Evolutionary conservation across 1,284 basidiomycete species (phyloP).

Genomic region (Austroboletus novae-zelandiae): DNA sequence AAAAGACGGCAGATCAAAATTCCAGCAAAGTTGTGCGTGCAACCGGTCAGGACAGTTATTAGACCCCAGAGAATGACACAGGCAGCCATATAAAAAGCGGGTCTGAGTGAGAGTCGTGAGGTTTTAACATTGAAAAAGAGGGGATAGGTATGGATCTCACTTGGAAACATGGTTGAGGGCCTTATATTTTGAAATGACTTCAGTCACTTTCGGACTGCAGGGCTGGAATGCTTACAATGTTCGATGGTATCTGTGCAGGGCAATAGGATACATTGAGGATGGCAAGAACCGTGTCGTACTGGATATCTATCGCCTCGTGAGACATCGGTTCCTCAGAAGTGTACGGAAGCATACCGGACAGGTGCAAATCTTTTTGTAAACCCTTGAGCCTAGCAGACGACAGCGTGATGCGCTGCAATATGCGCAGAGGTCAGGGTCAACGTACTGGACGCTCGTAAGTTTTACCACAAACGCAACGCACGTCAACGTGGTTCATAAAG

Average conservation of each 20-base stretch:
- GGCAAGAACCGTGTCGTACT: constrained; percentile 60
- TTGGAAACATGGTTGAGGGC: constrained; percentile 51
- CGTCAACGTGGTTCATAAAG: constrained; percentile 72
- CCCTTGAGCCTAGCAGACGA: constrained; percentile 60
- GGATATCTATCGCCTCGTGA: constrained; percentile 43
- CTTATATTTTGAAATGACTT: constrained; percentile 17
- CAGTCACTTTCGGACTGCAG: not conserved
- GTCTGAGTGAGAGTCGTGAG: constrained; percentile 35
- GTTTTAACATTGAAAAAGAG: not conserved
- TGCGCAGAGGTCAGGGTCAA: not conserved
- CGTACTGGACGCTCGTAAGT: not conserved
- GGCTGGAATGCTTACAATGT: constrained; percentile 44
- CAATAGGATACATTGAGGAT: constrained; percentile 61
- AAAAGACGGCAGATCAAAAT: constrained; percentile 60
- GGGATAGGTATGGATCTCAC: constrained; percentile 22
- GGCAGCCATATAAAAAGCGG: constrained; percentile 59
- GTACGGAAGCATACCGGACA: constrained; percentile 41
- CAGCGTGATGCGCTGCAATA: constrained; percentile 52
- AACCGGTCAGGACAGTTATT: constrained; percentile 58
- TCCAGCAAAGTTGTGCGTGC: constrained; percentile 53
- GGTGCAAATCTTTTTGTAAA: constrained; percentile 52
- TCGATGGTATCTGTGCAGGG: constrained; percentile 63
- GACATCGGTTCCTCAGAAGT: not conserved
- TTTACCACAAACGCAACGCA: constrained; percentile 29
- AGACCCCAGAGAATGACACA: constrained; percentile 66